A percentile compares a stretch with the other conserved stretches of the same genome.
Evolutionary conservation across 2,329 filamentous ascomycete species (phyloP).

Genomic region (Parafenestella ontariensis): DNA sequence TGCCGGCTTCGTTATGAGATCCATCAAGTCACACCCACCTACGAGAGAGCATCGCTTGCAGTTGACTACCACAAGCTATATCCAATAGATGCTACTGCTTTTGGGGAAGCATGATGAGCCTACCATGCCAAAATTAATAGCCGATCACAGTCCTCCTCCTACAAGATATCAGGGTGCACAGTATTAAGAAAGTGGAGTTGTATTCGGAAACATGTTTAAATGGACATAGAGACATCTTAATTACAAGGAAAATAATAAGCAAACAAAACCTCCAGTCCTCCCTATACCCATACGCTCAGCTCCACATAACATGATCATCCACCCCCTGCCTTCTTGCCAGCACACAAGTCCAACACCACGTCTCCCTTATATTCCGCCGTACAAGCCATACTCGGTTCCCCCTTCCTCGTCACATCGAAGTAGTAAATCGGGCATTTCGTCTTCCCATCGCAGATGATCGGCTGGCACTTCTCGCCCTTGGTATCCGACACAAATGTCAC

Average conservation of each 20-base stretch:
- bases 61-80: no score
- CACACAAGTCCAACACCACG: slow-evolving; percentile 19
- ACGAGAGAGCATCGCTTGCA: no score
- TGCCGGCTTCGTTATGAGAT: no score
- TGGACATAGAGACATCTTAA: no score
- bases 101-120: no score
- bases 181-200: no score
- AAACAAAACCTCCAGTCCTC: not conserved
- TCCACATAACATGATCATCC: not conserved
- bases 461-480: slow-evolving; percentile 7
- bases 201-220: no score
- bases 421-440: slow-evolving; percentile 18
- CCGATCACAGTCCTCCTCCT: no score
- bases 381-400: slow-evolving; percentile 23
- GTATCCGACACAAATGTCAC: slow-evolving; percentile 12
- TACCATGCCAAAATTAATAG: no score
- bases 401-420: slow-evolving; percentile 21
- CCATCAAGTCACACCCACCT: no score
- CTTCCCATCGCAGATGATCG: slow-evolving; percentile 14
- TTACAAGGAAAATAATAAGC: not conserved
- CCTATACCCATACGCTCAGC: not conserved
- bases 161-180: no score
- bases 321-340: not conserved
- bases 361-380: slow-evolving; percentile 19
- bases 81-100: no score